These are phyloP conservation scores for Alectoria sarmentosa DNA, from an alignment of 495 filamentous ascomycete genomes.

Conservation along the genomic window DNA sequence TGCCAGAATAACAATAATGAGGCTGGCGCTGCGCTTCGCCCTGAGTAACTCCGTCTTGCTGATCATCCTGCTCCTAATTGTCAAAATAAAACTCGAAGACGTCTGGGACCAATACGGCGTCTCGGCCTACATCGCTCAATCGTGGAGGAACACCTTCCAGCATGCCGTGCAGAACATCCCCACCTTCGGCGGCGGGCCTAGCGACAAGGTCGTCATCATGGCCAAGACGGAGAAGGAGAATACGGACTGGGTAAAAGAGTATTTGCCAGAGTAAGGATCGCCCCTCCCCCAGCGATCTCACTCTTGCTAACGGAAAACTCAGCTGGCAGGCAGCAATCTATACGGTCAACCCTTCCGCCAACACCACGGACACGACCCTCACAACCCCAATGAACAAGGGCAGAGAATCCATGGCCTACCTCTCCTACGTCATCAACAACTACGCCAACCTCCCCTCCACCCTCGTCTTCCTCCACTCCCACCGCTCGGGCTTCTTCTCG, in stretches of 20 bases:
- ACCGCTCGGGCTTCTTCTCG: conserved; percentile 34
- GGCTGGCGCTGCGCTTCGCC: conserved; percentile 34
- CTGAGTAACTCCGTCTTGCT: conserved; percentile 31
- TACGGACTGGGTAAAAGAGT: conserved; percentile 36
- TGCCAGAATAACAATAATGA: conserved; percentile 37
- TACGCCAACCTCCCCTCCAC: conserved; percentile 41
- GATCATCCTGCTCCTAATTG: conserved; percentile 33
- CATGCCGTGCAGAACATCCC: conserved; percentile 27
- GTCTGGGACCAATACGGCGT: conserved; percentile 41
- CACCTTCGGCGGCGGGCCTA: conserved; percentile 9
- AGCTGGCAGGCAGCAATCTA: conserved; percentile 50
- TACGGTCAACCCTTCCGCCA: conserved; percentile 49
- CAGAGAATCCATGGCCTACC: conserved; percentile 43
- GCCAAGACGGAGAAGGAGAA: conserved; percentile 36
- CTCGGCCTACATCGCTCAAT: conserved; percentile 37
- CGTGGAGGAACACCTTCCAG: conserved; percentile 26
- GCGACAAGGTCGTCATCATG: conserved; percentile 36
- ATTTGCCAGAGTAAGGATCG: conserved; percentile 37
- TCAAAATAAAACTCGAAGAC: conserved; percentile 36
- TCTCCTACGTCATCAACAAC: conserved; percentile 46
- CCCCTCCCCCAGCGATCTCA: conserved; percentile 20
- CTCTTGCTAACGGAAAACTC: conserved; percentile 9
- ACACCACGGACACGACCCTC: conserved; percentile 30
- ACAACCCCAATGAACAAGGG: conserved; percentile 40
- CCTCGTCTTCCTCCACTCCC: conserved; percentile 45